Evolutionary conservation across 2,329 filamentous ascomycete genomes (phyloP), one percentile per base, ranked within the genome.

Genomic region (Colletotrichum higginsianum): DNA sequence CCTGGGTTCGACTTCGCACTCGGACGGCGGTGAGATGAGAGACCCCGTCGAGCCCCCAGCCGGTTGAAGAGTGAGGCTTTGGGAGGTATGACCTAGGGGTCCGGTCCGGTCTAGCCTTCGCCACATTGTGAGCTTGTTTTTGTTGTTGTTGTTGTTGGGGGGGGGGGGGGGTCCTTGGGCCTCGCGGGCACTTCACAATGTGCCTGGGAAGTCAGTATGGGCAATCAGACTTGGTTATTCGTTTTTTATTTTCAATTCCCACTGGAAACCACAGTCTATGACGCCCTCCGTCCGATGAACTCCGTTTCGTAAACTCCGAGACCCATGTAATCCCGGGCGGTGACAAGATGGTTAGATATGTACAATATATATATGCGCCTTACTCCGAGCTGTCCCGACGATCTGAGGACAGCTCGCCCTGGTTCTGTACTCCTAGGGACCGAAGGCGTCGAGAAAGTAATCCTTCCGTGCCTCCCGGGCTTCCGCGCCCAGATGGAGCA

Each of bases 381-480:
- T 46, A 71, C 15, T 58, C 44, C 44, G 40, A 50, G 16, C 21
- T 55, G 6, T 58, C 18, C 12, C 13, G 42, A 9, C 38, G 46
- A 38, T 64, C 47, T 44, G 42, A 61, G 35, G 40, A 21, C 38
- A 50, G 13, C 26, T 61, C 52, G 35, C 63, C 67, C 61, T 72
- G 67, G 46, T 63, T 66, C 69, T 86, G 80, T 30, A 86, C 85
- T 47, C 90, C 92, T 7, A 94, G 82, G 7, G 89, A 88, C 74
- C 90, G 87, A 55, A 96, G 82, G 67, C 90, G 87, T 78, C 90
- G 90, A 13, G 93, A 93, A 18, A 96, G 83, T 18, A 96, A 81
- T 3, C 93, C 89, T 76, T 94, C 91, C 5, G 88, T 85, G 1
- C 82, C 82, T n/a, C 80, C 83, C 2, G 81, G 77, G 71, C 80